A percentile compares a stretch with the other conserved stretches of the same genome.
Evolutionary conservation across 371 early-diverging fungal species (phyloP).

Genomic region (Mucor saturninus): DNA sequence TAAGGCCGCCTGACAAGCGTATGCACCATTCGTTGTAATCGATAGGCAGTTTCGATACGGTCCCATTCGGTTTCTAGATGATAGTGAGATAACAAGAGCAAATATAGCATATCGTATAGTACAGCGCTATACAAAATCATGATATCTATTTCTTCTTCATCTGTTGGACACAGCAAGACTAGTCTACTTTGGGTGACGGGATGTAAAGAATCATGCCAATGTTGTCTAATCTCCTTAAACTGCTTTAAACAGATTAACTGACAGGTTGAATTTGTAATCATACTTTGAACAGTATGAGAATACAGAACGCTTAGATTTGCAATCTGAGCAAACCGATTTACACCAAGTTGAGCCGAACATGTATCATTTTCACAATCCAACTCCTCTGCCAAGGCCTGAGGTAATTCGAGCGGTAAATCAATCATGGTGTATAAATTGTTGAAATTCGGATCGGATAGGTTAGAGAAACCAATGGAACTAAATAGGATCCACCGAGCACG

Average conservation of each 20-base stretch:
- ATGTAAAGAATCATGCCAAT: conserved; percentile 27
- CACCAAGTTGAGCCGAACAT: conserved; percentile 9
- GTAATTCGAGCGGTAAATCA: conserved; percentile 24
- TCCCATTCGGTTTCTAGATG: conserved; percentile 17
- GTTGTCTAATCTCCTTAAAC: conserved; percentile 26
- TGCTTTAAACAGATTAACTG: conserved; percentile 25
- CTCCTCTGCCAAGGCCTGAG: conserved; percentile 20
- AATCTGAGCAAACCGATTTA: conserved; percentile 28
- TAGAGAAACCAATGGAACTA: conserved; percentile 17
- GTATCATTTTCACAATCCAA: conserved; percentile 1
- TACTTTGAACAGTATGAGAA: conserved; percentile 27
- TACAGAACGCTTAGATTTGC: conserved; percentile 24
- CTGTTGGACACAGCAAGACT: conserved; percentile 2
- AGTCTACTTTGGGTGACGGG: conserved; percentile 17
- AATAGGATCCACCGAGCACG: conserved; percentile 30
- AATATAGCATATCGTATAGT: conserved; percentile 28
- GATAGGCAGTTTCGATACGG: conserved; percentile 20
- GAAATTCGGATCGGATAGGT: conserved; percentile 16
- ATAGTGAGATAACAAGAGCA: conserved; percentile 18
- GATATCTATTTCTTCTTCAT: conserved; percentile 20
- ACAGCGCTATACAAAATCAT: conserved; percentile 26
- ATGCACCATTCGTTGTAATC: conserved; percentile 29
- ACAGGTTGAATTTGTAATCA: conserved; percentile 15
- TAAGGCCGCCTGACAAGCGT: conserved; percentile 10
- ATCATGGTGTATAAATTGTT: conserved; percentile 12